Percentiles rank a stretch among this genome's conserved stretches.
phyloP scores from a whole-genome alignment of 192 early-diverging fungal species.

The Backusella parvicylindrica region DNA sequence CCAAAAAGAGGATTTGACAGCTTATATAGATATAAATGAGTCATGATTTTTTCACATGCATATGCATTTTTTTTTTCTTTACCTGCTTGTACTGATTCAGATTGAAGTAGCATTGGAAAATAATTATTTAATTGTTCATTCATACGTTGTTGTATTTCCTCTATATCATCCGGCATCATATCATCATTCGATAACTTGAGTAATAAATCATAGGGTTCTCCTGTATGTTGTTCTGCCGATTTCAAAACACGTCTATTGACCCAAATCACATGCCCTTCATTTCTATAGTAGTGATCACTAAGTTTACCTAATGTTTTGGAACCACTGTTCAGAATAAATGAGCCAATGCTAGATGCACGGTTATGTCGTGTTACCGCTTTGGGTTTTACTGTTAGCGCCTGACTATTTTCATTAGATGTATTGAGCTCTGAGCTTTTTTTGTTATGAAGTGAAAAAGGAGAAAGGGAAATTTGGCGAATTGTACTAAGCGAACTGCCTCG shows the following conservation, averaged over 20 bases:
- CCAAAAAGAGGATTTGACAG: slow-evolving; percentile 36
- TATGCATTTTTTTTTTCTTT: background rate
- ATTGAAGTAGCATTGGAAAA: slow-evolving; percentile 46
- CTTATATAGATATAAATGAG: slow-evolving; percentile 23
- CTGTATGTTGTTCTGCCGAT: background rate
- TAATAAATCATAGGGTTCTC: background rate
- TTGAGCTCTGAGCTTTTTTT: background rate
- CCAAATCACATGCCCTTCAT: background rate
- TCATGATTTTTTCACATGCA: background rate
- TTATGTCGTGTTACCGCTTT: background rate
- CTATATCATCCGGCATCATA: background rate
- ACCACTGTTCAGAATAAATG: background rate
- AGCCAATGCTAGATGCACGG: background rate
- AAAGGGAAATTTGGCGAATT: background rate
- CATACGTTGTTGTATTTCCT: slow-evolving; percentile 9
- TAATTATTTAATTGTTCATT: slow-evolving; percentile 40
- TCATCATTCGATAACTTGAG: background rate
- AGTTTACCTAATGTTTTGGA: background rate
- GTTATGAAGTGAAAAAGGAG: background rate
- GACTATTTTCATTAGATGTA: background rate
- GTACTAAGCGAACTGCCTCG: background rate
- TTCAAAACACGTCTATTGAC: background rate
- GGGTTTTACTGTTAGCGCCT: background rate
- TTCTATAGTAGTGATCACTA: background rate
- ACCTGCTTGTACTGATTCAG: slow-evolving; percentile 48